Evolutionary conservation across 352 stramenopile species (phyloP).

Genomic region (Thalassiosira delicatula): DNA sequence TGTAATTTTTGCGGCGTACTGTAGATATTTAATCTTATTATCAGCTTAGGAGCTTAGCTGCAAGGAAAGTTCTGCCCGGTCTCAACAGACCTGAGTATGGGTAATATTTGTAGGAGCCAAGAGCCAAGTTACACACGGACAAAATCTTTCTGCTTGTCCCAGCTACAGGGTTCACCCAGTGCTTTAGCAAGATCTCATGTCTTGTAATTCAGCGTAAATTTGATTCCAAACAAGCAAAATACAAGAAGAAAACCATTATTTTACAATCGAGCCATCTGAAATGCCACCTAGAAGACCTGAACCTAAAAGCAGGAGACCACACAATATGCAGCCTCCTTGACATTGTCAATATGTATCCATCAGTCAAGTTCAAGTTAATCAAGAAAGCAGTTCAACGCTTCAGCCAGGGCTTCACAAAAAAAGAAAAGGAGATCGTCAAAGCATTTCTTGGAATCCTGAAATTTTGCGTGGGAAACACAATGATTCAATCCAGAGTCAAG

Average conservation of each 20-base stretch:
- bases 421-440: neutral
- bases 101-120: too few species aligned
- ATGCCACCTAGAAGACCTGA: neutral
- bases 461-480: constrained; percentile 23
- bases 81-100: too few species aligned
- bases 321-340: too few species aligned
- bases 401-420: neutral
- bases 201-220: too few species aligned
- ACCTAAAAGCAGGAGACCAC: neutral
- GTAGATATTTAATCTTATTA: too few species aligned
- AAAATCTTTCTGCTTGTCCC: too few species aligned
- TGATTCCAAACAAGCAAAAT: too few species aligned
- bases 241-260: constrained; percentile 11
- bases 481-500: neutral
- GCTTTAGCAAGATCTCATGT: neutral
- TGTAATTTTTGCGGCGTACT: too few species aligned
- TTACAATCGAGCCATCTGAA: constrained; percentile 5
- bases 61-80: too few species aligned
- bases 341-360: neutral
- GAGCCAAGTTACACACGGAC: too few species aligned
- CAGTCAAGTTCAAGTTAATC: neutral
- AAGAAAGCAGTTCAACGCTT: neutral
- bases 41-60: too few species aligned
- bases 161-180: constrained; percentile 6
- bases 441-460: constrained; percentile 1